Evolutionary conservation across 306 rosid genomes (phyloP).

Genomic region (Cicer arietinum): DNA sequence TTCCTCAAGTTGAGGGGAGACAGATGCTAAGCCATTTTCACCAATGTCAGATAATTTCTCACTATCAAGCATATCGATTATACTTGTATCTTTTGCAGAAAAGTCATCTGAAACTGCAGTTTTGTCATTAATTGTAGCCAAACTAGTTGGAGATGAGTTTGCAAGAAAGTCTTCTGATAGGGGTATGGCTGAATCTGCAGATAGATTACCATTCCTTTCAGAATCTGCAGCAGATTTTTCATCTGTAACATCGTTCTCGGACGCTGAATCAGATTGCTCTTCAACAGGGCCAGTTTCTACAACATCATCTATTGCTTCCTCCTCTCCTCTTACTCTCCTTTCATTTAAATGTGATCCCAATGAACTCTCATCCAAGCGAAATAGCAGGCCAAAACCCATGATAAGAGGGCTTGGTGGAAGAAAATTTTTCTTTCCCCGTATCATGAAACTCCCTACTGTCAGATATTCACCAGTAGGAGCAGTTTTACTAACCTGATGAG

Average conservation of each 20-base stretch:
- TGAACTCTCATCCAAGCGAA: slow-evolving; percentile 98
- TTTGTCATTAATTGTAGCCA: slow-evolving; percentile 40
- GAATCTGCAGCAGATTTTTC: slow-evolving; percentile 51
- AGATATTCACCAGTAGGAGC: slow-evolving; percentile 99
- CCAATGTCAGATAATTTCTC: slow-evolving; percentile 49
- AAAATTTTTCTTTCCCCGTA: slow-evolving; percentile 93
- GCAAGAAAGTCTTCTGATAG: slow-evolving; percentile 40
- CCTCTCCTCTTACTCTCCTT: slow-evolving; percentile 99
- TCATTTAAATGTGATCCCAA: slow-evolving; percentile 97
- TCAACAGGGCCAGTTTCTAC: slow-evolving; percentile 64
- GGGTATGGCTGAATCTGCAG: slow-evolving; percentile 43
- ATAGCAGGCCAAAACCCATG: slow-evolving; percentile 93
- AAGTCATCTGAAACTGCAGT: slow-evolving; percentile 48
- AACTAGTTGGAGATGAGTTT: slow-evolving; percentile 47
- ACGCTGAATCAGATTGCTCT: slow-evolving; percentile 76
- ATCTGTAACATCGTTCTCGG: slow-evolving; percentile 59
- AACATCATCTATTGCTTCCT: slow-evolving; percentile 70
- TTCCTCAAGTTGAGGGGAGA: slow-evolving; percentile 83
- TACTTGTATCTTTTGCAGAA: slow-evolving; percentile 44
- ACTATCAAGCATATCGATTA: slow-evolving; percentile 45
- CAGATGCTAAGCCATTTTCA: slow-evolving; percentile 59
- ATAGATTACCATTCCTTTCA: slow-evolving; percentile 48
- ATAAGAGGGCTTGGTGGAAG: slow-evolving; percentile 98
- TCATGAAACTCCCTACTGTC: slow-evolving; percentile 98
- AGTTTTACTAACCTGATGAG: slow-evolving; percentile 98